Conservation (phyloP, 805 yeast genomes). For the Diddensiella caesifluorescens region DNA sequence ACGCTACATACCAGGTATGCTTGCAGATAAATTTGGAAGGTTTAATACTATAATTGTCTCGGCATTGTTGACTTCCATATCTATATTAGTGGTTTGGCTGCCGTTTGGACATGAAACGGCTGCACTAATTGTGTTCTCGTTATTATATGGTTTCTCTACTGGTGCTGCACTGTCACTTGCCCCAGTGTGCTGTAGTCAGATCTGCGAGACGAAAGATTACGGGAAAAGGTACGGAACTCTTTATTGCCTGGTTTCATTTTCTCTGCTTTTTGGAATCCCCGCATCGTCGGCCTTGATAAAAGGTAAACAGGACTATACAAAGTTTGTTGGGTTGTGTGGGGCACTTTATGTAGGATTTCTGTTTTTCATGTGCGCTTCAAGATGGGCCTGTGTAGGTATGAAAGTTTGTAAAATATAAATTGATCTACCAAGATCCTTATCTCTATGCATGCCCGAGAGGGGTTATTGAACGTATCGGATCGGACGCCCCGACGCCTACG, state of each 20-base stretch:
- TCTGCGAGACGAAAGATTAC: slow-evolving; percentile 49
- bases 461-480: too few relatives aligned
- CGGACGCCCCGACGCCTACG: too few relatives aligned
- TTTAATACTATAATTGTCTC: slow-evolving; percentile 46
- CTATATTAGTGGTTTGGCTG: slow-evolving; percentile 39
- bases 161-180: slow-evolving; percentile 53
- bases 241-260: slow-evolving; percentile 52
- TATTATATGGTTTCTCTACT: slow-evolving; percentile 49
- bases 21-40: slow-evolving; percentile 46
- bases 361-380: background rate
- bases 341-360: slow-evolving; percentile 5
- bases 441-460: too few relatives aligned
- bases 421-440: too few relatives aligned
- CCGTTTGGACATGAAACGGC: slow-evolving; percentile 37
- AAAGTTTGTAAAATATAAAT: background rate
- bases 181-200: slow-evolving; percentile 56
- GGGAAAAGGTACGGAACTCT: slow-evolving; percentile 54
- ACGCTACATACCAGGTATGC: slow-evolving; percentile 41
- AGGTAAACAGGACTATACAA: slow-evolving; percentile 12
- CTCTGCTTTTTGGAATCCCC: slow-evolving; percentile 45
- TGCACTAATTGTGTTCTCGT: slow-evolving; percentile 42
- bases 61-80: slow-evolving; percentile 29
- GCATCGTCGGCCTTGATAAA: slow-evolving; percentile 44
- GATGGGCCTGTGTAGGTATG: background rate
- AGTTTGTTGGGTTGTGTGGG: slow-evolving; percentile 11